Evolutionary conservation across 176 grass and related monocot genomes (phyloP).

Genomic region (Bolboschoenus planiculmis): DNA sequence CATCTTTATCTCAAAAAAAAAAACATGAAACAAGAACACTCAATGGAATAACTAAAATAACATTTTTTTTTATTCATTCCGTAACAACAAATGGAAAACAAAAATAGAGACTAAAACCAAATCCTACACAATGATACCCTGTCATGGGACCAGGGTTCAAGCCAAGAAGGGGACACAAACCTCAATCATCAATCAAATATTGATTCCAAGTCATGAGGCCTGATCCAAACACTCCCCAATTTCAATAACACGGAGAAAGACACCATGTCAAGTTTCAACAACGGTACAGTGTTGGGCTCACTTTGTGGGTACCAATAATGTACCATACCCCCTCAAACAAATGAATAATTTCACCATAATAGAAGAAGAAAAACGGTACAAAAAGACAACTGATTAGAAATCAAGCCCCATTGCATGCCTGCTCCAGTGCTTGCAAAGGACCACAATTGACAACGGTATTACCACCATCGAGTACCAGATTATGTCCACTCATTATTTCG

Average conservation of each 20-base stretch:
- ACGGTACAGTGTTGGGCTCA: neutral
- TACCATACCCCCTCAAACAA: neutral
- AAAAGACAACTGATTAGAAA: neutral
- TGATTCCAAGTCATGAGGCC: neutral
- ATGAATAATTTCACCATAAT: neutral
- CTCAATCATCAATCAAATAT: neutral
- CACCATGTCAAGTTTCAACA: neutral
- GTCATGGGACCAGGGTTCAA: neutral
- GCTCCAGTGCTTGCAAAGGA: conserved; percentile 13
- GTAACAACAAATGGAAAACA: neutral
- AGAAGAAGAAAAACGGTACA: neutral
- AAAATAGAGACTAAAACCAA: neutral
- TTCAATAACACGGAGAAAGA: neutral
- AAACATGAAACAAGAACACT: too few species aligned
- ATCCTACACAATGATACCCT: neutral
- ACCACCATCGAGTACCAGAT: conserved; percentile 72
- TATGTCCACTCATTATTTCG: conserved; percentile 55
- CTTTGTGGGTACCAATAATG: neutral
- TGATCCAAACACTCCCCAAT: neutral
- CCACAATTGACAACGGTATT: conserved; percentile 39
- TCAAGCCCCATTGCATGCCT: neutral
- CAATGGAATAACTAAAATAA: neutral
- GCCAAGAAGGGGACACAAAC: neutral
- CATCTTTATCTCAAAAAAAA: too few species aligned
- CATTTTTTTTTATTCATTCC: neutral